These are phyloP conservation scores for Cercospora sp. DNA, from an alignment of 2,329 filamentous ascomycete genomes.

Conservation along the genomic window DNA sequence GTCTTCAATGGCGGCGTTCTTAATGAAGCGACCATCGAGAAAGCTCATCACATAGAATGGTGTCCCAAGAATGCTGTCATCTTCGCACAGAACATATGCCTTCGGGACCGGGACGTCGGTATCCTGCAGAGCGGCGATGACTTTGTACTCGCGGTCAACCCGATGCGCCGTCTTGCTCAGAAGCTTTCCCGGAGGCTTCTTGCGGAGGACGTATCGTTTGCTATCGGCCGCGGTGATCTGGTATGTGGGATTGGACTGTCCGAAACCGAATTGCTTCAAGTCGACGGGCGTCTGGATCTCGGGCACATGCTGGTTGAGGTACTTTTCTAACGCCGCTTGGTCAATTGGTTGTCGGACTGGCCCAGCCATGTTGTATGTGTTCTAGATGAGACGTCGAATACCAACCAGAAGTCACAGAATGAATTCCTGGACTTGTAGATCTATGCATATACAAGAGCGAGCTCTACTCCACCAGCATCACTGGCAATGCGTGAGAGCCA, in stretches of 20 bases:
- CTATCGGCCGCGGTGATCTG: constrained; percentile 74
- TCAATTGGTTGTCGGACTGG: constrained; percentile 87
- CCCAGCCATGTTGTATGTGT: constrained; percentile 66
- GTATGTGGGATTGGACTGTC: constrained; percentile 89
- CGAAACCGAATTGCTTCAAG: constrained; percentile 93
- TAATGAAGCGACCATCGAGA: constrained; percentile 88
- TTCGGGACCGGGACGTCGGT: constrained; percentile 86
- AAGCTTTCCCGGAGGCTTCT: constrained; percentile 92
- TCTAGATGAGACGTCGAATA: background rate
- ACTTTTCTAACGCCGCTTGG: constrained; percentile 72
- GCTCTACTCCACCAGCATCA: background rate
- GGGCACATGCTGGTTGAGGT: constrained; percentile 74
- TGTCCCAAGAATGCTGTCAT: constrained; percentile 76
- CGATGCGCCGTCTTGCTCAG: constrained; percentile 92
- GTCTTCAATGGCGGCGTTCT: constrained; percentile 78
- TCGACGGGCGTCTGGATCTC: constrained; percentile 78
- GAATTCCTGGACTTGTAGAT: background rate
- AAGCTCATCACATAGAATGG: constrained; percentile 98
- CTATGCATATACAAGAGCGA: background rate
- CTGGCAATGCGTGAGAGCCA: background rate
- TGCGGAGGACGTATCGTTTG: constrained; percentile 81
- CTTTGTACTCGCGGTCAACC: constrained; percentile 91
- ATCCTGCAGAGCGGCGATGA: constrained; percentile 76
- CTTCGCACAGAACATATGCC: constrained; percentile 82
- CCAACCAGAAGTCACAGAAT: background rate